Evolutionary conservation across 2,329 filamentous ascomycete species (phyloP), one percentile per base, ranked within the genome.

Genomic region (Clarireedia homoeocarpa): DNA sequence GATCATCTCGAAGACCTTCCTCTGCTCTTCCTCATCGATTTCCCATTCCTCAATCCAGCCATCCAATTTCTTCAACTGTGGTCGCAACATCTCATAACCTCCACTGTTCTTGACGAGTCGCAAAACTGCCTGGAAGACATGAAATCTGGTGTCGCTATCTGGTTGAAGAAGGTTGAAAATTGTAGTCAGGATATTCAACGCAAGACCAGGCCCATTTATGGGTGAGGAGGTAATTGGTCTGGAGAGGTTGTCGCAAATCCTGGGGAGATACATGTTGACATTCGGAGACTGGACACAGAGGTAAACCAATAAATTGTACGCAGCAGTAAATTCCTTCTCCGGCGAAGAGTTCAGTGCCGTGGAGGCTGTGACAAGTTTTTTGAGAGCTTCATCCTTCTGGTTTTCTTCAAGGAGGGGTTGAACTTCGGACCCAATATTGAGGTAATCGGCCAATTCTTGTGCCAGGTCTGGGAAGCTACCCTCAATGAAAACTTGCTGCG

Each of bases 261-360:
- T 82, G 58, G 89, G 88, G 63, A 99, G 85, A 77, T 94, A 88
- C 74, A 88, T 89, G 73, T 90, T 86, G 64, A 88, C 82, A 66
- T 91, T 89, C 66, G 88, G 83, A 58, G 91, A 89, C 75, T 95
- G 89, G 67, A 90, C 81, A 64, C 95, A 84, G 59, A 99, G 85
- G 77, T 96, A 89, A 70, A 97, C 86, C 72, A 99, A 86, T 66
- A 97, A 86, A 77, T 99, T 97, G 77, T 96, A 96, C 59, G 92
- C 90, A 58, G 92, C 87, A 59, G 90, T 91, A 72, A 96, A 94
- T 74, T 97, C 92, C 81, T 94, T 95, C 80, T 99, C 94, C 58
- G 92, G 89, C 55, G 91, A 89, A 61, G 82, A 81, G 74, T 91
- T 95, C 70, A 99, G 79, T 51, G 81, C 81, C 53, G 81, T 74